phyloP scores from a whole-genome alignment of 75 land plant genomes.

The Cupressus sempervirens region DNA sequence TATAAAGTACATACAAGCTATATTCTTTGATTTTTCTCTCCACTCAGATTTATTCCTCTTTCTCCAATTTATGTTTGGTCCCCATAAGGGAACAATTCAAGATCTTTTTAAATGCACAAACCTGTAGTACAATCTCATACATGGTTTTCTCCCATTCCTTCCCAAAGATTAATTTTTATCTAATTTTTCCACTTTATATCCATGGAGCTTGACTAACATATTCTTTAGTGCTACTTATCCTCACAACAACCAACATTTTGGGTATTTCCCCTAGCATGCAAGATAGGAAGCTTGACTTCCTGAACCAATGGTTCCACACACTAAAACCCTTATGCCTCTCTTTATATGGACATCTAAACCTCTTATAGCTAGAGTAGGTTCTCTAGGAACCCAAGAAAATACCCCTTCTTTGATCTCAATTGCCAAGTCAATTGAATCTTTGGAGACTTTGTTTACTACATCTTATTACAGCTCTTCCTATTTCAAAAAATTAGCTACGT shows the following conservation, averaged over 20 bases:
- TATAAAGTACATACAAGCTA: too few relatives aligned
- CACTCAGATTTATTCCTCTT: too few relatives aligned
- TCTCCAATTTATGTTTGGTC: too few relatives aligned
- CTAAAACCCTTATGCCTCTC: constrained; percentile 30
- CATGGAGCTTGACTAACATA: constrained; percentile 89
- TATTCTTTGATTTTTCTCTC: too few relatives aligned
- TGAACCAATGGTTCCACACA: too few relatives aligned
- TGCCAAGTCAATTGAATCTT: constrained; percentile 30
- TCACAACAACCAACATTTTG: constrained; percentile 55
- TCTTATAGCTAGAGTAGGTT: constrained; percentile 41
- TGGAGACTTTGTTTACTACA: constrained; percentile 38
- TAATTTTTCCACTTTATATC: constrained; percentile 52
- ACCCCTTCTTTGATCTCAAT: constrained; percentile 32
- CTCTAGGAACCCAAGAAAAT: constrained; percentile 45
- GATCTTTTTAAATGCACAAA: constrained; percentile 74
- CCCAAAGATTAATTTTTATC: too few relatives aligned
- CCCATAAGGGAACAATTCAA: constrained; percentile 30
- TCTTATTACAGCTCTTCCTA: constrained; percentile 62
- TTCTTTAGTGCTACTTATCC: constrained; percentile 66
- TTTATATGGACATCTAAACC: constrained; percentile 44
- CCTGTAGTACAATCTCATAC: constrained; percentile 52
- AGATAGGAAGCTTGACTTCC: too few relatives aligned
- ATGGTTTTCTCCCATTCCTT: too few relatives aligned
- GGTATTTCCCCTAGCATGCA: constrained; percentile 37
- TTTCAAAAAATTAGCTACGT: constrained; percentile 57